These are phyloP conservation scores for Spirogloea muscicola DNA, from an alignment of 139 green algal genomes.

Conservation along the genomic window DNA sequence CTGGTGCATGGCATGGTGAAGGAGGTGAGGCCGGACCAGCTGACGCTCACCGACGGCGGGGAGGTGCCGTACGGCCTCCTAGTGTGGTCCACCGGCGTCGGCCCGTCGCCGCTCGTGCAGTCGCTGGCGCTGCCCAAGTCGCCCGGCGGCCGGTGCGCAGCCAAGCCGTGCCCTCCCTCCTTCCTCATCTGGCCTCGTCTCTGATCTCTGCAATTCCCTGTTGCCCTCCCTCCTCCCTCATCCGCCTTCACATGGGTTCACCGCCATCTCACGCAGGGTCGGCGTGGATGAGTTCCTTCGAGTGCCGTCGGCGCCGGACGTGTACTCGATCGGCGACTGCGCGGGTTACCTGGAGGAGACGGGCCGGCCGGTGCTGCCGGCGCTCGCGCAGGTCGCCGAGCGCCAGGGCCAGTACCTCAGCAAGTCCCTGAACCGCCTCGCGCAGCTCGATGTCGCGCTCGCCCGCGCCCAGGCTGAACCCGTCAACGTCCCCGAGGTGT, in stretches of 20 bases:
- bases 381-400: constrained; percentile 88
- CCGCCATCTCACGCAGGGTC: too few species aligned
- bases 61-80: constrained; percentile 77
- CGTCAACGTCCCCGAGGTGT: background rate
- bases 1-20: constrained; percentile 36
- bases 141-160: constrained; percentile 31
- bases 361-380: constrained; percentile 56
- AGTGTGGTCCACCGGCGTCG: constrained; percentile 85
- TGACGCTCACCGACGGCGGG: constrained; percentile 64
- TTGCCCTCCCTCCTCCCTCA: too few species aligned
- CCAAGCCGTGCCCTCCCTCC: too few species aligned
- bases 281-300: constrained; percentile 22
- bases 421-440: constrained; percentile 60
- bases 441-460: background rate
- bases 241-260: too few species aligned
- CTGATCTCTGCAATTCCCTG: too few species aligned
- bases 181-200: too few species aligned
- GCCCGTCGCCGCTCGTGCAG: constrained; percentile 71
- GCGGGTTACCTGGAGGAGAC: constrained; percentile 68
- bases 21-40: constrained; percentile 46
- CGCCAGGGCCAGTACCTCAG: constrained; percentile 88
- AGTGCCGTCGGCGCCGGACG: constrained; percentile 39
- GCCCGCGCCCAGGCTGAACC: background rate
- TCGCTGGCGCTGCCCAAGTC: constrained; percentile 77
- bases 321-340: constrained; percentile 85